Base-by-base conservation (phyloP, 2,329 filamentous ascomycete genomes). In the Lachnellula subtilissima region DNA sequence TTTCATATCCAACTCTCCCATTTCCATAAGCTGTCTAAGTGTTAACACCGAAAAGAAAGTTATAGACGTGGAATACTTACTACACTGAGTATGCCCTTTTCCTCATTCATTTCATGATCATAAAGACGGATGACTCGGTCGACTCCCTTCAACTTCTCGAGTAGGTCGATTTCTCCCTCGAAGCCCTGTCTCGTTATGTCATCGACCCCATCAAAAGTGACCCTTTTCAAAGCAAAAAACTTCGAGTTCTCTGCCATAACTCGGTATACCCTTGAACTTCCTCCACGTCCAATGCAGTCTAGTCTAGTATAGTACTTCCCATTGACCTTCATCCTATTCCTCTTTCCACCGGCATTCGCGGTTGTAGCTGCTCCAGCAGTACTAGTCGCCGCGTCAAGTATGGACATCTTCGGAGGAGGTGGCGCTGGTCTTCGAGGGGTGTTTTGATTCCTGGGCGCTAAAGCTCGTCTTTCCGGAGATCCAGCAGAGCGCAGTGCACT, bases 191-290 rank as follows among this genome's bases (percentile, higher is more conserved):
- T 84, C 0, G 90, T 89, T 23, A 80, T 77, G 63, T 94, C 90
- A 68, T 99, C 93, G 28, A 32, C 9, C 9, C 91, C 89, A 65
- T 96, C 91, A 7, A 97, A 79, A 52, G 93, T 90, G 23, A 99
- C 94, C 49, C 91, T 82, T 75, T 99, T 99, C 63, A 99, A 75
- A 0, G 94, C 94, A 72, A 96, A 92, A 73, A 96, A 90, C 71
- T 92, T 95, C 67, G 91, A 92, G 68, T 97, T 97, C 71, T 99
- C 94, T 0, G 94, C 93, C 78, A 96, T 96, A 36, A 99, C 94
- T 47, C 91, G 87, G 72, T 96, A 99, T 1, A 99, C 94, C 68
- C 95, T 92, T 50, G 88, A 92, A 64, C 91, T 97, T 35, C 94
- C 94, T 60, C 94, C 94, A 56, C 92, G 87, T 9, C 94, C 94